phyloP scores from a whole-genome alignment of 768 basidiomycete species.

The Hygrophorus pudorinus region DNA sequence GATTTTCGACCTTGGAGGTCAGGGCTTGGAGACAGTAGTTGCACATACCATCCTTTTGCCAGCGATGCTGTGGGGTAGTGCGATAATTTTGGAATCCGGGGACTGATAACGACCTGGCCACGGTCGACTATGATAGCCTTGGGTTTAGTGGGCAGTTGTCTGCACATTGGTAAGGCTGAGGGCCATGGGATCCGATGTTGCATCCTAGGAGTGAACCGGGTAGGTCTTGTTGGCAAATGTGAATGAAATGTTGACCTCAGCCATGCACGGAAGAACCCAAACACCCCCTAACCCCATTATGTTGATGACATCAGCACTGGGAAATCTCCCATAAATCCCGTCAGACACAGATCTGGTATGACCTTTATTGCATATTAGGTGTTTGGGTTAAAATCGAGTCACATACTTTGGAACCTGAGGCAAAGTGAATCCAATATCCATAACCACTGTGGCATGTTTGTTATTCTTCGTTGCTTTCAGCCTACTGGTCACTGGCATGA shows the following conservation, averaged over 20 bases:
- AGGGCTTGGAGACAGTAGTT: too few species aligned
- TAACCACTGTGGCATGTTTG: constrained; percentile 47
- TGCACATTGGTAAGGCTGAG: constrained; percentile 21
- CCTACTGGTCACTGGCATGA: constrained; percentile 32
- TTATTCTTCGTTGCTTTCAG: too few species aligned
- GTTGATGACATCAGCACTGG: constrained; percentile 39
- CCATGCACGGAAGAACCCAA: too few species aligned
- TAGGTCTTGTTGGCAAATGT: too few species aligned
- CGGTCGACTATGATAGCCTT: constrained; percentile 85
- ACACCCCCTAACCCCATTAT: constrained; percentile 29
- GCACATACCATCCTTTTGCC: constrained; percentile 62
- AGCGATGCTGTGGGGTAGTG: constrained; percentile 80
- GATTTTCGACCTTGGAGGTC: too few species aligned
- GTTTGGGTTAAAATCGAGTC: background rate
- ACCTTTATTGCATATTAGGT: background rate
- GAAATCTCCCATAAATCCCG: constrained; percentile 50
- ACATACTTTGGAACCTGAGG: constrained; percentile 48
- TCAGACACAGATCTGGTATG: constrained; percentile 38
- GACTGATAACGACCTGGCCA: constrained; percentile 75
- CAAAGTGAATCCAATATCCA: constrained; percentile 64
- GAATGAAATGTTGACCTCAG: constrained; percentile 57
- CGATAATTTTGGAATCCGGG: constrained; percentile 73
- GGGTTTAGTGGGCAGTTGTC: constrained; percentile 59
- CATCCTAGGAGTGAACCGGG: constrained; percentile 51
- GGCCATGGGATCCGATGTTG: constrained; percentile 28